Evolutionary conservation across 2,329 filamentous ascomycete species (phyloP).

Genomic region (Gliomastix tumulicola): DNA sequence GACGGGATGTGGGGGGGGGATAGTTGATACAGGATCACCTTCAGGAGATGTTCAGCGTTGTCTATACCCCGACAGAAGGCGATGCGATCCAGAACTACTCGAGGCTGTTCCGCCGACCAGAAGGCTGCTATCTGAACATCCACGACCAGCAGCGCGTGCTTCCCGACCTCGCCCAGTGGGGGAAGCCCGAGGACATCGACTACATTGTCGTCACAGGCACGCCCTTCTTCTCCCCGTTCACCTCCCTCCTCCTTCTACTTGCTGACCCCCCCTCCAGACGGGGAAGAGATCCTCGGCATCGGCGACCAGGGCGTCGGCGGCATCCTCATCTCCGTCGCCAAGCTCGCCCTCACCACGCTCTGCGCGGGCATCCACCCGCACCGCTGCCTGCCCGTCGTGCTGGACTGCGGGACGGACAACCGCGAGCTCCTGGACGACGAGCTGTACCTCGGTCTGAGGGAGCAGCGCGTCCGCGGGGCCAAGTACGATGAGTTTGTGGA

Average conservation of each 20-base stretch:
- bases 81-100: conserved; percentile 85
- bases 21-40: conserved; percentile 54
- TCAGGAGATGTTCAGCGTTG: conserved; percentile 83
- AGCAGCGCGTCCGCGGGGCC: conserved; percentile 60
- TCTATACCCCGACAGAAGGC: conserved; percentile 86
- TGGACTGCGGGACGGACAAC: conserved; percentile 85
- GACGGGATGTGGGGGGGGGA: neutral
- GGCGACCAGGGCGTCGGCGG: conserved; percentile 84
- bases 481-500: conserved; percentile 74
- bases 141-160: conserved; percentile 59
- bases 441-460: conserved; percentile 69
- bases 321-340: conserved; percentile 78
- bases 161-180: conserved; percentile 61
- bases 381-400: conserved; percentile 69
- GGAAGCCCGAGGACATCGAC: conserved; percentile 67
- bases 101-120: conserved; percentile 65
- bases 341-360: conserved; percentile 73
- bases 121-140: conserved; percentile 77
- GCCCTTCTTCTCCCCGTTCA: too few relatives aligned
- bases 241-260: too few relatives aligned
- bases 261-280: conserved; percentile 26
- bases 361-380: conserved; percentile 83
- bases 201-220: conserved; percentile 81
- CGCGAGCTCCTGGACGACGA: conserved; percentile 66
- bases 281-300: conserved; percentile 74